Conservation (phyloP, 148 eudicot species). For the Rhododendron ovatum region DNA sequence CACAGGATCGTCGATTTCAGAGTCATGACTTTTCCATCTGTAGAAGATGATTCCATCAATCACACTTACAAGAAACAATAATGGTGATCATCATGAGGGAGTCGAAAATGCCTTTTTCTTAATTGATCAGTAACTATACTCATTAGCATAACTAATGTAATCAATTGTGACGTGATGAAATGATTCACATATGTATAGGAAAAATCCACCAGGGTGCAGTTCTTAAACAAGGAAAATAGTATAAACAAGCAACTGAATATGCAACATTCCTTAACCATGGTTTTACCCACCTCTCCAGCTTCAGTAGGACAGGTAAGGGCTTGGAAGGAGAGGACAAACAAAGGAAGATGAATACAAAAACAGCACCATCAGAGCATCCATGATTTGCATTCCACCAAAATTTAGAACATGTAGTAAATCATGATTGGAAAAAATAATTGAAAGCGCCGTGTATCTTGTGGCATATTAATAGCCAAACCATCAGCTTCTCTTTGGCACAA, state of each 20-base stretch:
- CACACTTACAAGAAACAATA: constrained; percentile 12
- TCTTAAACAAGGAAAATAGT: not conserved
- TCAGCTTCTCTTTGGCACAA: not conserved
- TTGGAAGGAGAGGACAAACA: not conserved
- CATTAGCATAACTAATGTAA: not conserved
- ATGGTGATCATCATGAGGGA: not conserved
- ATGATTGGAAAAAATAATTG: not conserved
- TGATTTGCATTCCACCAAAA: not conserved
- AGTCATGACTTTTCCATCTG: constrained; percentile 12
- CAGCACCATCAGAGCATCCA: not conserved
- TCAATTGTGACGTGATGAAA: not conserved
- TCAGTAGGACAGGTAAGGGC: not conserved
- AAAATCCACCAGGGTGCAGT: not conserved
- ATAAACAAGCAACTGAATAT: not conserved
- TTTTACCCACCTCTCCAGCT: not conserved
- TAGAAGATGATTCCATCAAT: constrained; percentile 16
- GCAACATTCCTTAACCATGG: not conserved
- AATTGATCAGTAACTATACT: not conserved
- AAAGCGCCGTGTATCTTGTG: not conserved
- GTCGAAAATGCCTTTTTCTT: not conserved
- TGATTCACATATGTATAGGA: not conserved
- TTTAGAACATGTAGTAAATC: not conserved
- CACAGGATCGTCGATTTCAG: constrained; percentile 16
- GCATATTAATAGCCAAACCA: not conserved
- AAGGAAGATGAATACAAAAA: not conserved